These are phyloP conservation scores for Adiantum capillusveneris DNA, from an alignment of 75 land plant genomes.

Conservation along the genomic window DNA sequence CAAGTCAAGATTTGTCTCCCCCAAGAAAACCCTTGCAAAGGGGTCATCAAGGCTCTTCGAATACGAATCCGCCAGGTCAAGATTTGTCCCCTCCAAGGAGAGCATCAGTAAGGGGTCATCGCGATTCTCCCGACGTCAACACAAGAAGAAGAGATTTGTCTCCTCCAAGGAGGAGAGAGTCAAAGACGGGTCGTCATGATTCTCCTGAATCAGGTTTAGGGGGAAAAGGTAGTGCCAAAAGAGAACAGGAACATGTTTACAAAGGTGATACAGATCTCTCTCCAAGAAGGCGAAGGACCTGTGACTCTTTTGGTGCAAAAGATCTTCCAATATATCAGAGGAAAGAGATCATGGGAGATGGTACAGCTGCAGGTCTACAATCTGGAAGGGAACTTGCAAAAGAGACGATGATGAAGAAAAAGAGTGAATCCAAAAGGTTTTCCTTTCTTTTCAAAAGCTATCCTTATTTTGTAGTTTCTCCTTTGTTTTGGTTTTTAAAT, in stretches of 20 bases:
- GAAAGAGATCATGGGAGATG: slow-evolving; percentile 22
- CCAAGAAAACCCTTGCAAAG: not conserved
- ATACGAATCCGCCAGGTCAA: not conserved
- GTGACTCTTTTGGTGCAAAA: not conserved
- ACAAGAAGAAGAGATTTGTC: slow-evolving; percentile 13
- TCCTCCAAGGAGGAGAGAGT: slow-evolving; percentile 42
- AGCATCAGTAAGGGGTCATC: too few species aligned
- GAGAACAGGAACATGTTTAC: too few species aligned
- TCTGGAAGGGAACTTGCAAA: slow-evolving; percentile 41
- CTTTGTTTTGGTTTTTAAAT: too few species aligned
- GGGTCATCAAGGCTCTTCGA: not conserved
- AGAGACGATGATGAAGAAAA: slow-evolving; percentile 49
- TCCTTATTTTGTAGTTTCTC: too few species aligned
- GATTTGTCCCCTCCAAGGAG: slow-evolving; percentile 37
- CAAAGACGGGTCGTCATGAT: not conserved
- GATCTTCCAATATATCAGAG: slow-evolving; percentile 1
- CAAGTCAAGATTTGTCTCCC: slow-evolving; percentile 9
- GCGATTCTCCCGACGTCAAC: too few species aligned
- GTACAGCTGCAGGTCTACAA: slow-evolving; percentile 48
- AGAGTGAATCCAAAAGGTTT: slow-evolving; percentile 50
- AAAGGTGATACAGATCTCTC: too few species aligned
- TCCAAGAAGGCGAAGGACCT: too few species aligned
- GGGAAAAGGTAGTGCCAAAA: too few species aligned
- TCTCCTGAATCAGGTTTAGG: too few species aligned
- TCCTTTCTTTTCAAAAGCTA: too few species aligned